phyloP scores from a whole-genome alignment of 768 basidiomycete species.

The Naematelia encephala region DNA sequence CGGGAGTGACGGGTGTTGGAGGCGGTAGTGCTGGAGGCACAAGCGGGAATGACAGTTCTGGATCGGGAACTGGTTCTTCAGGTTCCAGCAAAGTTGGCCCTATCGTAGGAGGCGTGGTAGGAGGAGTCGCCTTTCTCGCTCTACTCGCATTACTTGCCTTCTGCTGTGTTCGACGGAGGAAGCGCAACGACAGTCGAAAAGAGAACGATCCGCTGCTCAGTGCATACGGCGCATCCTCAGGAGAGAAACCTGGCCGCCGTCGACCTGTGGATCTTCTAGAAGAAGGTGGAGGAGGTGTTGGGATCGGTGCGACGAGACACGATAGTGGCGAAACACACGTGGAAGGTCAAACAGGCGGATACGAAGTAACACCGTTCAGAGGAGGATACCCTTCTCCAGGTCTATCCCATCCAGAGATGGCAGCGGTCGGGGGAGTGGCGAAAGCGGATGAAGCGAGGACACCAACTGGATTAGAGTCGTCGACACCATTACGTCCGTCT shows the following conservation, averaged over 20 bases:
- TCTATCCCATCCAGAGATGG: not conserved
- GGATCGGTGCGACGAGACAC: not conserved
- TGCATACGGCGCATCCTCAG: not conserved
- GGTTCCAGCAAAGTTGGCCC: slow-evolving; percentile 27
- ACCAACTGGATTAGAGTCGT: not conserved
- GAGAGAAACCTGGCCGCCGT: slow-evolving; percentile 1
- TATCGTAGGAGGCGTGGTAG: slow-evolving; percentile 49
- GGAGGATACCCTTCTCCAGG: slow-evolving; percentile 5
- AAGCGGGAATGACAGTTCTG: not conserved
- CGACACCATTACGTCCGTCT: not conserved
- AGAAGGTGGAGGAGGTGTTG: not conserved
- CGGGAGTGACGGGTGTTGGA: not conserved
- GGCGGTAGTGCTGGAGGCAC: slow-evolving; percentile 3
- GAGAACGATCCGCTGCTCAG: not conserved
- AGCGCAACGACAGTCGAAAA: not conserved
- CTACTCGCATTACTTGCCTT: slow-evolving; percentile 47
- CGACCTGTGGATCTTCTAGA: slow-evolving; percentile 5
- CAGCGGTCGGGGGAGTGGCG: not conserved
- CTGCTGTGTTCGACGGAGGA: slow-evolving; percentile 40
- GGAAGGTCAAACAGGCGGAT: not conserved
- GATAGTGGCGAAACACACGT: not conserved
- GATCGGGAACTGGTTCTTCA: not conserved
- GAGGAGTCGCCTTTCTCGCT: slow-evolving; percentile 47
- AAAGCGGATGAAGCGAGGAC: not conserved
- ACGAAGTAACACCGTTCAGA: slow-evolving; percentile 2